phyloP scores from a whole-genome alignment of 805 yeast genomes.

The Candida cerambycidarum region DNA sequence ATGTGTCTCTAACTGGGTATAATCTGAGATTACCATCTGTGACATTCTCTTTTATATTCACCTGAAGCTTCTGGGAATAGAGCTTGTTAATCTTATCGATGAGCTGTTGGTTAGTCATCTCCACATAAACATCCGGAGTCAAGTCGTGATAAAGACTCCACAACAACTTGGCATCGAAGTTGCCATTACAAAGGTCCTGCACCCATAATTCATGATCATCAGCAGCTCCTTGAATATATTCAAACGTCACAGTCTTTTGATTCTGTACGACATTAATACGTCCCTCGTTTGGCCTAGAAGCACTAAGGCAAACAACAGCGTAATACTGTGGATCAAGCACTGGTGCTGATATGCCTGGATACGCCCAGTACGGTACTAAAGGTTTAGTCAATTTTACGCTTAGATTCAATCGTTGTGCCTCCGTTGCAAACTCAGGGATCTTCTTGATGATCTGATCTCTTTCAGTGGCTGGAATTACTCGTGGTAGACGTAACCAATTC shows the following conservation, averaged over 20 bases:
- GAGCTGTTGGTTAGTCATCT: conserved; percentile 4
- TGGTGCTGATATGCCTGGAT: conserved; percentile 10
- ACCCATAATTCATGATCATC: conserved; percentile 92
- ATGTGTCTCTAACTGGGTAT: conserved; percentile 18
- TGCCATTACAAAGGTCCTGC: conserved; percentile 40
- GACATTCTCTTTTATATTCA: too few relatives aligned
- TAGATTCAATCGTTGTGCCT: conserved; percentile 29
- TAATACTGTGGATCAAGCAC: not conserved
- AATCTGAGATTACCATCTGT: not conserved
- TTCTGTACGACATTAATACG: not conserved
- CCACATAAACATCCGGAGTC: not conserved
- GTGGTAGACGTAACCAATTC: conserved; percentile 11
- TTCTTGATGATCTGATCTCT: conserved; percentile 45
- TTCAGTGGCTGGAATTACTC: conserved; percentile 59
- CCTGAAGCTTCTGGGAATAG: too few relatives aligned
- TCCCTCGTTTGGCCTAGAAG: conserved; percentile 8
- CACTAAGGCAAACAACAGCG: conserved; percentile 12
- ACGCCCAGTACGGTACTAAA: conserved; percentile 15
- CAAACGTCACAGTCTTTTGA: conserved; percentile 17
- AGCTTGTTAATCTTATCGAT: conserved; percentile 17
- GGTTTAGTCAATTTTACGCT: conserved; percentile 8
- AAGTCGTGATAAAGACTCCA: conserved; percentile 7
- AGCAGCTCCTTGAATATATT: conserved; percentile 89
- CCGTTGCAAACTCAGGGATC: conserved; percentile 50
- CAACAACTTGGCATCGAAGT: conserved; percentile 44